phyloP scores from a whole-genome alignment of 176 grass and related monocot species.

The Ananas comosus region DNA sequence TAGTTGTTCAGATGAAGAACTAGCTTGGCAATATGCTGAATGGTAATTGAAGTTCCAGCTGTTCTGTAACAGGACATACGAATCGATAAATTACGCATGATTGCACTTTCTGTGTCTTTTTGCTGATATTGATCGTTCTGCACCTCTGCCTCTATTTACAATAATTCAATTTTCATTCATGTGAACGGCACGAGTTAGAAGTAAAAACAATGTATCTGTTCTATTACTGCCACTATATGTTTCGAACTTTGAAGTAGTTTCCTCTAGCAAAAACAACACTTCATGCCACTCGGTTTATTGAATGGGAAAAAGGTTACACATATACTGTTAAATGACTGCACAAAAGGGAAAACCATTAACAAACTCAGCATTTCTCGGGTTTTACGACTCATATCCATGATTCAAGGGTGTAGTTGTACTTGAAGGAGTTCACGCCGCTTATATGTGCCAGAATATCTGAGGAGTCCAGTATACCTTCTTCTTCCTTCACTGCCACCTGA shows the following conservation, averaged over 20 bases:
- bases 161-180: no score
- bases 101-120: no score
- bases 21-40: no score
- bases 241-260: slow-evolving; percentile 23
- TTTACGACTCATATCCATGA: slow-evolving; percentile 55
- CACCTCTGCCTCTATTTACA: no score
- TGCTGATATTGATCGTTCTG: no score
- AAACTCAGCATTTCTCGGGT: slow-evolving; percentile 12
- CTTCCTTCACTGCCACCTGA: slow-evolving; percentile 52
- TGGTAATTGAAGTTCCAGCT: no score
- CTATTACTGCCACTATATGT: background rate
- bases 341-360: slow-evolving; percentile 18
- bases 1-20: no score
- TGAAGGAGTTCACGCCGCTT: slow-evolving; percentile 43
- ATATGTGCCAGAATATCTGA: slow-evolving; percentile 53
- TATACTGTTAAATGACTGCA: slow-evolving; percentile 18
- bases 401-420: slow-evolving; percentile 51
- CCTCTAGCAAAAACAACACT: slow-evolving; percentile 12
- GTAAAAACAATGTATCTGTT: no score
- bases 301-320: slow-evolving; percentile 22
- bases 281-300: slow-evolving; percentile 40
- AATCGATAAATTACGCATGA: no score
- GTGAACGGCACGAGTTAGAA: no score
- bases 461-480: slow-evolving; percentile 54
- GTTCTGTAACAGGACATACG: no score